Conservation (phyloP, 2,329 filamentous ascomycete species). For the Pochonia chlamydosporia region DNA sequence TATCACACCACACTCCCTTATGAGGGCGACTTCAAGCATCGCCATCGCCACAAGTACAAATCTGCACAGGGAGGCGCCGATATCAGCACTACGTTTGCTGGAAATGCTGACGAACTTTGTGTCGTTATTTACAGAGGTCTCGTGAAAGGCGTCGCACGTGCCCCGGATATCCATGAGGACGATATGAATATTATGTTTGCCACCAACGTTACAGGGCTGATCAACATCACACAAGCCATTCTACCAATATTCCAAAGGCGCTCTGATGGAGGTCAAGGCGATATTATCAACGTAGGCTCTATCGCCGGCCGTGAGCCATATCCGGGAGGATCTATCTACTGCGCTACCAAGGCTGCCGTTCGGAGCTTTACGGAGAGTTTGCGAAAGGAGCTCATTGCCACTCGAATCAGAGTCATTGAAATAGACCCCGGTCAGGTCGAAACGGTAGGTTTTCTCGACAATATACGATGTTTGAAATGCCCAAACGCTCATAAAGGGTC, state of each 20-base stretch:
- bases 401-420: slow-evolving; percentile 76
- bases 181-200: slow-evolving; percentile 85
- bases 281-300: slow-evolving; percentile 92
- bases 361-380: slow-evolving; percentile 78
- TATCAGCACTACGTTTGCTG: background rate
- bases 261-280: slow-evolving; percentile 70
- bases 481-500: background rate
- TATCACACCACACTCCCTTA: background rate
- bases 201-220: slow-evolving; percentile 91
- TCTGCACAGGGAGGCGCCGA: background rate
- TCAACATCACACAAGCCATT: slow-evolving; percentile 93
- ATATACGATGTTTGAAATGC: background rate
- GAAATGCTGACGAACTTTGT: background rate
- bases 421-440: slow-evolving; percentile 91
- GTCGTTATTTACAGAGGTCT: slow-evolving; percentile 55
- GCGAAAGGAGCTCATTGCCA: slow-evolving; percentile 76
- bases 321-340: slow-evolving; percentile 83
- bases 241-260: slow-evolving; percentile 75
- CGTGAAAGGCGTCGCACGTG: slow-evolving; percentile 81
- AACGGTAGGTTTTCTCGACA: slow-evolving; percentile 46
- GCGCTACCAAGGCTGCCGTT: slow-evolving; percentile 85
- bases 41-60: background rate
- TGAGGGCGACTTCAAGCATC: background rate
- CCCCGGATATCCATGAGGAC: slow-evolving; percentile 72
- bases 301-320: slow-evolving; percentile 87